Conservation (phyloP, 2,329 filamentous ascomycete species). For the Epicoccum nigrum region DNA sequence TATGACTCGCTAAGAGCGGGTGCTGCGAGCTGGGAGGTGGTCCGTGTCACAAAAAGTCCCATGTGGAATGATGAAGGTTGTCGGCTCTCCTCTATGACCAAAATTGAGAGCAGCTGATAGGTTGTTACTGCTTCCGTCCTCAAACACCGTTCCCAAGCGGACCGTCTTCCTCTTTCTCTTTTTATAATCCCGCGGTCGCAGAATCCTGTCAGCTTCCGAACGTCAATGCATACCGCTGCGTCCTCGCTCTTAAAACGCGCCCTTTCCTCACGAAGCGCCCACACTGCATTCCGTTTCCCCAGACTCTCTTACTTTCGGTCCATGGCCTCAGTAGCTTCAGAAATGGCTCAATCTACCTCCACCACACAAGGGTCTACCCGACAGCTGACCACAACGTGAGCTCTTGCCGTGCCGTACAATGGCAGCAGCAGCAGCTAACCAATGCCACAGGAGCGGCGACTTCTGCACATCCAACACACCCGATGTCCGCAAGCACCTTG, state of each 20-base stretch:
- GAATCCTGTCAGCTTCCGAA: constrained; percentile 30
- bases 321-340: constrained; percentile 45
- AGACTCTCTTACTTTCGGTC: constrained; percentile 27
- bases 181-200: constrained; percentile 36
- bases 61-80: constrained; percentile 19
- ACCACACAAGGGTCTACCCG: constrained; percentile 47
- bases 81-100: constrained; percentile 16
- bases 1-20: constrained; percentile 18
- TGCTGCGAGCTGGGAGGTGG: constrained; percentile 3
- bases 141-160: constrained; percentile 27
- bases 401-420: neutral
- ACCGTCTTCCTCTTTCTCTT: constrained; percentile 37
- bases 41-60: constrained; percentile 15
- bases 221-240: constrained; percentile 43
- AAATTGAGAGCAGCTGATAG: constrained; percentile 36
- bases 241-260: constrained; percentile 44
- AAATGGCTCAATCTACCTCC: constrained; percentile 40
- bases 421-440: constrained; percentile 20
- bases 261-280: constrained; percentile 30
- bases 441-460: constrained; percentile 49
- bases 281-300: constrained; percentile 23
- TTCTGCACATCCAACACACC: constrained; percentile 57
- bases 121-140: constrained; percentile 22
- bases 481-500: constrained; percentile 58
- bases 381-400: constrained; percentile 48